A percentile compares a stretch with the other conserved stretches of the same genome.
Evolutionary conservation across 176 grass and related monocot species (phyloP).

Genomic region (Carex parvula): DNA sequence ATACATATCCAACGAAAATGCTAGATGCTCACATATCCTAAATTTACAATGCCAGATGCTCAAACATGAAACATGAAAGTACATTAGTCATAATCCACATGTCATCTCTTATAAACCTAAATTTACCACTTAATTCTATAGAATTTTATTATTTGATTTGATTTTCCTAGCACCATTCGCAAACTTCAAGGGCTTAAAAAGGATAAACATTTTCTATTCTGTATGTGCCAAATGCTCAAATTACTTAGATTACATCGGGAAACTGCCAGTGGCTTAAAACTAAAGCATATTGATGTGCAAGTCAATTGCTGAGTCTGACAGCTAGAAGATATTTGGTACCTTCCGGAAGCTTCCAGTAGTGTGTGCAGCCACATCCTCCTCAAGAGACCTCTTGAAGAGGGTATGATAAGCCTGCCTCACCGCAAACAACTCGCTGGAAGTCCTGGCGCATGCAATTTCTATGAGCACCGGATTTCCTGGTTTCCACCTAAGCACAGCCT

Average conservation of each 20-base stretch:
- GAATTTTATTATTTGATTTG: neutral
- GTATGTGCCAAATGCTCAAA: neutral
- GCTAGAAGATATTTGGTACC: slow-evolving; percentile 29
- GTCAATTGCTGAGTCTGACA: neutral
- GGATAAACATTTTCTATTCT: neutral
- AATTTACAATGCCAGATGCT: no score
- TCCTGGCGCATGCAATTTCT: slow-evolving; percentile 74
- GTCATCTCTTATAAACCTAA: neutral
- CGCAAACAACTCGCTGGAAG: slow-evolving; percentile 50
- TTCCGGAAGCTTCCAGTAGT: slow-evolving; percentile 76
- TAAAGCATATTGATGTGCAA: neutral
- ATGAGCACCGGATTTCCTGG: slow-evolving; percentile 50
- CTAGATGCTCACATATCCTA: no score
- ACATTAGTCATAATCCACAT: neutral
- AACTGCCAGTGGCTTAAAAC: neutral
- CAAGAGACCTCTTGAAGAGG: slow-evolving; percentile 70
- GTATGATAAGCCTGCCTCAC: slow-evolving; percentile 71
- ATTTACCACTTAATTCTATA: neutral
- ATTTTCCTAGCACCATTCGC: neutral
- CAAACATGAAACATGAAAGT: no score
- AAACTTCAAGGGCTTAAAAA: neutral
- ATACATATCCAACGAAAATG: neutral
- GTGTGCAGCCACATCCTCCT: slow-evolving; percentile 91
- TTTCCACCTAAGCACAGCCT: slow-evolving; percentile 60
- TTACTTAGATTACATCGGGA: neutral